phyloP scores from a whole-genome alignment of 2,329 filamentous ascomycete genomes.

The Dryadomyces quercivorus region DNA sequence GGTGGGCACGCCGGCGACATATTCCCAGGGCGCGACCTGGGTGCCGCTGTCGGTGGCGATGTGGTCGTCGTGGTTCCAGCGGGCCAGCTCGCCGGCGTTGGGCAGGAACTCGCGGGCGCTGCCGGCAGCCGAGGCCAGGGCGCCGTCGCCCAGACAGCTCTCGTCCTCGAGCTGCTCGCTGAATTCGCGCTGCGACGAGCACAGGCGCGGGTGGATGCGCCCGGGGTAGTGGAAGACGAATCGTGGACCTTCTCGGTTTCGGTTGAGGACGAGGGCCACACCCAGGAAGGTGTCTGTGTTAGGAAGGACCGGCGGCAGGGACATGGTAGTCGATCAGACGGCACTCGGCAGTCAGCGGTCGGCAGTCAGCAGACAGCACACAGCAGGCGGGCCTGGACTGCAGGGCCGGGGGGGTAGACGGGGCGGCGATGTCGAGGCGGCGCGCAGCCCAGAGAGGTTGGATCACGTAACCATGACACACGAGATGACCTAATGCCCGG shows the following conservation, averaged over 20 bases:
- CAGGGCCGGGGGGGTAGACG: too few relatives aligned
- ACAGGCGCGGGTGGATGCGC: slow-evolving; percentile 30
- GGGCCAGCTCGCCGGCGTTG: slow-evolving; percentile 26
- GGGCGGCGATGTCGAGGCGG: too few relatives aligned
- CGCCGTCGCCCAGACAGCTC: slow-evolving; percentile 36
- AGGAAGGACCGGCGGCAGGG: slow-evolving; percentile 32
- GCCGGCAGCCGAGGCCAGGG: slow-evolving; percentile 21
- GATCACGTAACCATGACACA: too few relatives aligned
- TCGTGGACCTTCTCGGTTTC: slow-evolving; percentile 65
- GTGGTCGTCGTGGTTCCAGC: slow-evolving; percentile 42
- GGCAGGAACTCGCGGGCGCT: slow-evolving; percentile 19
- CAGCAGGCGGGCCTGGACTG: too few relatives aligned
- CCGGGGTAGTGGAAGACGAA: slow-evolving; percentile 85
- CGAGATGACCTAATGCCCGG: too few relatives aligned
- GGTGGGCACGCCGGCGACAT: slow-evolving; percentile 61
- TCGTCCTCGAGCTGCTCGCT: slow-evolving; percentile 33
- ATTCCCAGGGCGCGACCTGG: slow-evolving; percentile 56
- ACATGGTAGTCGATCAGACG: slow-evolving; percentile 25
- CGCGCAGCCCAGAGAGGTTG: too few relatives aligned
- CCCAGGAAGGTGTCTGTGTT: slow-evolving; percentile 49
- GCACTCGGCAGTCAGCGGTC: too few relatives aligned
- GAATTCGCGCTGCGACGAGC: slow-evolving; percentile 15
- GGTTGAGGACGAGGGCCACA: slow-evolving; percentile 61
- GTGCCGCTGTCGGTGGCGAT: slow-evolving; percentile 41
- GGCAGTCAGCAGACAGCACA: too few relatives aligned